Conservation (phyloP, 2,329 filamentous ascomycete genomes). For the Aspergillus hortae region DNA sequence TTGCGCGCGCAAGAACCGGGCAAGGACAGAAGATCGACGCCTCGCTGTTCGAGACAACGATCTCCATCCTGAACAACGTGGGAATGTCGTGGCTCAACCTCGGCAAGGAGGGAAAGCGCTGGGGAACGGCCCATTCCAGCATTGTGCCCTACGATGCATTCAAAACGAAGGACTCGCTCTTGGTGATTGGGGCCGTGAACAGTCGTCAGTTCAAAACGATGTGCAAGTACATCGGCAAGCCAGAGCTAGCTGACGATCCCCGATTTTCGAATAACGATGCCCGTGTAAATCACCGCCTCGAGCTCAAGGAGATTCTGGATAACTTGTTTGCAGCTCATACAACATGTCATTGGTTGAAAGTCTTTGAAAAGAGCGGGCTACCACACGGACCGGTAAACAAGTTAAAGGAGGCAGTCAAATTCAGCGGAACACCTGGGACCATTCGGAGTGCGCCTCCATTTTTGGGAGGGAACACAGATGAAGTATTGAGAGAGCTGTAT, state of each 20-base stretch:
- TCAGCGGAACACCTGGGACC: slow-evolving; percentile 19
- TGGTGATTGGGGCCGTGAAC: slow-evolving; percentile 70
- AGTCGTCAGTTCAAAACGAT: slow-evolving; percentile 65
- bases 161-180: slow-evolving; percentile 66
- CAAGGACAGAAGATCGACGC: slow-evolving; percentile 44
- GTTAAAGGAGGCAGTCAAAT: slow-evolving; percentile 36
- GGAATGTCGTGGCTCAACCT: slow-evolving; percentile 40
- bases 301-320: slow-evolving; percentile 35
- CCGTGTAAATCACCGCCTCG: slow-evolving; percentile 53
- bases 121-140: slow-evolving; percentile 46
- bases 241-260: slow-evolving; percentile 59
- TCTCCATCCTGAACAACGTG: slow-evolving; percentile 43
- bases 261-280: slow-evolving; percentile 60
- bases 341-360: slow-evolving; percentile 38
- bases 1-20: slow-evolving; percentile 36
- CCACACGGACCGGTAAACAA: slow-evolving; percentile 48
- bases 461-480: neutral
- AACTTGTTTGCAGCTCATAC: slow-evolving; percentile 32
- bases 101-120: slow-evolving; percentile 40
- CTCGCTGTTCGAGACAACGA: slow-evolving; percentile 44
- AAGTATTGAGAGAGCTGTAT: neutral
- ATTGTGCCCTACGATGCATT: slow-evolving; percentile 52
- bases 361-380: slow-evolving; percentile 43
- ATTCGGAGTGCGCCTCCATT: neutral
- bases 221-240: slow-evolving; percentile 56